A percentile compares a stretch with the other conserved stretches of the same genome.
phyloP scores from a whole-genome alignment of 441 rosid species.

The Theobroma grandiflorum region DNA sequence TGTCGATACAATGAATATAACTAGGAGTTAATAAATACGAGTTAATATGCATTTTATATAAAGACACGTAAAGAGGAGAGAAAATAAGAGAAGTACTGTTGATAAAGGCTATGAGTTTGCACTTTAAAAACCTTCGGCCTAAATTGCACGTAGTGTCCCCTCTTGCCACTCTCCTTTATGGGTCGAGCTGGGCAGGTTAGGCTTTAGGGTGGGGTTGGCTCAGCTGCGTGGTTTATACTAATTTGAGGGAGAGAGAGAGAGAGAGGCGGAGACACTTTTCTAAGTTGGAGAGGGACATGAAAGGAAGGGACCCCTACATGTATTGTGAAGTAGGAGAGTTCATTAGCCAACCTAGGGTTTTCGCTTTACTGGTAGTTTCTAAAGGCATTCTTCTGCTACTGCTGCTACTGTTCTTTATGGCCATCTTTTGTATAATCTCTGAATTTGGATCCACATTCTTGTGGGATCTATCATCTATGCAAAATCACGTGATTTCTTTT shows the following conservation, averaged over 20 bases:
- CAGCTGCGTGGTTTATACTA: neutral
- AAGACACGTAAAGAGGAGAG: too few species aligned
- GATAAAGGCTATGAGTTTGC: slow-evolving; percentile 15
- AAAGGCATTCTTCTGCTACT: slow-evolving; percentile 13
- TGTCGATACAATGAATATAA: too few species aligned
- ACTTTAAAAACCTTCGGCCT: slow-evolving; percentile 21
- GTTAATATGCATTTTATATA: too few species aligned
- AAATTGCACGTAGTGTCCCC: slow-evolving; percentile 3
- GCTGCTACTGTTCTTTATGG: neutral
- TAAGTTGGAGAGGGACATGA: neutral
- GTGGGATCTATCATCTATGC: slow-evolving; percentile 2
- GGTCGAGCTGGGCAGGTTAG: slow-evolving; percentile 15
- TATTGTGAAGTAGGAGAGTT: neutral
- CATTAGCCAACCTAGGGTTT: slow-evolving; percentile 7
- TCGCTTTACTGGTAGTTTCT: slow-evolving; percentile 13
- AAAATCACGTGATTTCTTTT: slow-evolving; percentile 15
- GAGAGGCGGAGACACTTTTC: neutral
- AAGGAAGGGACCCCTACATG: slow-evolving; percentile 24
- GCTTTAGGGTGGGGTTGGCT: slow-evolving; percentile 17
- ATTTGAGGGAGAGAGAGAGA: neutral
- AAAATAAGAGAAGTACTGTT: neutral
- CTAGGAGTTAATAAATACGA: too few species aligned
- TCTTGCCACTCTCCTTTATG: neutral
- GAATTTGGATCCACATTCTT: slow-evolving; percentile 12
- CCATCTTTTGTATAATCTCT: slow-evolving; percentile 21